Conservation (phyloP, 257 asterid species). For the Solanum neorickii region DNA sequence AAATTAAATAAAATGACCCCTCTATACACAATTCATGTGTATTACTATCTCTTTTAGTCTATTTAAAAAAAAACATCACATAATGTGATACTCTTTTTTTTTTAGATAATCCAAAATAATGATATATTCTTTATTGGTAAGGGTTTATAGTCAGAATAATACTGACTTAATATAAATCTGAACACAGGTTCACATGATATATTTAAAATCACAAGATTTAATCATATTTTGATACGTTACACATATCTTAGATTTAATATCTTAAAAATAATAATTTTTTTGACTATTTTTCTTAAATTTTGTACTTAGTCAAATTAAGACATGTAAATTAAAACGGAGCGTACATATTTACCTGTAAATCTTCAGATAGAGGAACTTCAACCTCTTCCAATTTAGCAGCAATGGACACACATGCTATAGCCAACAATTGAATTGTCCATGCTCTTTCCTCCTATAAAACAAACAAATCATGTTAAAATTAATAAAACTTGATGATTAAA, state of each 20-base stretch:
- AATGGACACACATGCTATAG: constrained; percentile 31
- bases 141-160: neutral
- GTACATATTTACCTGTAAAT: constrained; percentile 17
- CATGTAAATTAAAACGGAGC: neutral
- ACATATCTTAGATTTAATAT: neutral
- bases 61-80: neutral
- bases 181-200: neutral
- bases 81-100: no score
- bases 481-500: neutral
- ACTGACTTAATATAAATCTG: neutral
- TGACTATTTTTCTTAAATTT: neutral
- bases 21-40: neutral
- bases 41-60: neutral
- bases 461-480: neutral
- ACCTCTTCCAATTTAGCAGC: constrained; percentile 41
- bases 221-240: neutral
- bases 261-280: neutral
- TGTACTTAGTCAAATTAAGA: neutral
- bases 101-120: no score
- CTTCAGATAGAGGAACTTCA: constrained; percentile 17
- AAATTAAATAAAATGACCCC: neutral
- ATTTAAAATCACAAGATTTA: neutral
- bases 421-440: constrained; percentile 28
- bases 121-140: neutral
- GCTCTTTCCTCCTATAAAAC: constrained; percentile 8